These are phyloP conservation scores for Dryas alaskensis DNA, from an alignment of 306 rosid species.

Conservation along the genomic window DNA sequence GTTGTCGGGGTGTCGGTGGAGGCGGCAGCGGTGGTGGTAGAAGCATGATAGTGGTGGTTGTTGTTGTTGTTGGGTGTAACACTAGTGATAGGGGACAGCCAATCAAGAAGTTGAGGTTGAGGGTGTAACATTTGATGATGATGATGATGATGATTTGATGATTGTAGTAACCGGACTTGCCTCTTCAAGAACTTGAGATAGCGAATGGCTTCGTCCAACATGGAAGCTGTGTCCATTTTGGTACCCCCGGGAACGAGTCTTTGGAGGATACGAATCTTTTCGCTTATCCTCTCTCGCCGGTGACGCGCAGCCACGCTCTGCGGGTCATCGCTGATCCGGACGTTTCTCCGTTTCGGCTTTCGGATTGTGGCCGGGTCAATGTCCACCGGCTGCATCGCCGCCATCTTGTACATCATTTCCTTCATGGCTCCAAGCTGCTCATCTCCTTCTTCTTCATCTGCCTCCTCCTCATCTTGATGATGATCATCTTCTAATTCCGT, in stretches of 20 bases:
- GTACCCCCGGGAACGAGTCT: slow-evolving; percentile 96
- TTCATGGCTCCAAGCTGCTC: slow-evolving; percentile 88
- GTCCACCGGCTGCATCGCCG: slow-evolving; percentile 94
- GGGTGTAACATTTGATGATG: slow-evolving; percentile 1
- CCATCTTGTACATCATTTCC: slow-evolving; percentile 96
- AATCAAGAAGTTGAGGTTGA: not conserved
- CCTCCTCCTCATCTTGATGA: slow-evolving; percentile 27
- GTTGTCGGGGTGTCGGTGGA: slow-evolving; percentile 11
- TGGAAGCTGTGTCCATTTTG: slow-evolving; percentile 92
- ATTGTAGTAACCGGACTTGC: slow-evolving; percentile 72
- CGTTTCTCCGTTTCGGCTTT: slow-evolving; percentile 74
- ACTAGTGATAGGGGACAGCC: not conserved
- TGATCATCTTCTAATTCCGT: slow-evolving; percentile 25
- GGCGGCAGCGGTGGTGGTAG: slow-evolving; percentile 3
- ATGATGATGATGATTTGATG: slow-evolving; percentile 34
- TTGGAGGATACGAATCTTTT: slow-evolving; percentile 80
- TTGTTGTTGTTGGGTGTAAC: no score
- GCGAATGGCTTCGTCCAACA: slow-evolving; percentile 90
- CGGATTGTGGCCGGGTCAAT: slow-evolving; percentile 77
- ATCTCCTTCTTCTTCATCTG: slow-evolving; percentile 4
- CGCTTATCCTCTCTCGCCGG: slow-evolving; percentile 85
- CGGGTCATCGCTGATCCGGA: slow-evolving; percentile 89
- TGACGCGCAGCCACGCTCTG: slow-evolving; percentile 93
- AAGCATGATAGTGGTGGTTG: no score
- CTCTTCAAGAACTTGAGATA: slow-evolving; percentile 88